phyloP scores from a whole-genome alignment of 352 stramenopile genomes.

The Phytophthora podocarpi region DNA sequence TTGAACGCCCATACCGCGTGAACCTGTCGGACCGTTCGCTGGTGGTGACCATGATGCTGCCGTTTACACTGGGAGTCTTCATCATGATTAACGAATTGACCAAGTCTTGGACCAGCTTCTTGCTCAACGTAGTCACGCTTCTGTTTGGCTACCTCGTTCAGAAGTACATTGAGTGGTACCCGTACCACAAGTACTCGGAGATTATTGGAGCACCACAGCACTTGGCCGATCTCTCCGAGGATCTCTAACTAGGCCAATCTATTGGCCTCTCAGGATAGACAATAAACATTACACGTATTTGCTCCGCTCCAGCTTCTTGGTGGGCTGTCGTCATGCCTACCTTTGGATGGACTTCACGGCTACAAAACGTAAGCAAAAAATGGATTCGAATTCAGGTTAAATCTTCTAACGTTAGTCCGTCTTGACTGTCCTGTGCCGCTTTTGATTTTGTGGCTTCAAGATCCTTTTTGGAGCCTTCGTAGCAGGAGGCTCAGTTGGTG shows the following conservation, averaged over 20 bases:
- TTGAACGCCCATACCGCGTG: slow-evolving; percentile 77
- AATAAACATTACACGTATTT: too few species aligned
- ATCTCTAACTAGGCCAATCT: slow-evolving; percentile 41
- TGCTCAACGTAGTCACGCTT: slow-evolving; percentile 59
- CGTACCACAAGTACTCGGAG: slow-evolving; percentile 67
- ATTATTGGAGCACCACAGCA: slow-evolving; percentile 41
- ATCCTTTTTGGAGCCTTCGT: slow-evolving; percentile 11
- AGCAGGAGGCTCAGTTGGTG: slow-evolving; percentile 4
- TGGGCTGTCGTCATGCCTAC: too few species aligned
- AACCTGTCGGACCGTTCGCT: slow-evolving; percentile 69
- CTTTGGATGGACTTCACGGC: neutral
- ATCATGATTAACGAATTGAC: slow-evolving; percentile 84
- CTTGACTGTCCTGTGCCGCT: neutral
- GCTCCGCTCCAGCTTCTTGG: neutral
- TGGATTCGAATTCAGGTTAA: slow-evolving; percentile 18
- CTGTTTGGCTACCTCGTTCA: slow-evolving; percentile 57
- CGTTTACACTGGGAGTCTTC: slow-evolving; percentile 59
- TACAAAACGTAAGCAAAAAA: slow-evolving; percentile 13
- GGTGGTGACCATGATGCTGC: slow-evolving; percentile 58
- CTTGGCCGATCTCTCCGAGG: slow-evolving; percentile 53
- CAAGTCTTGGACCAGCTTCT: slow-evolving; percentile 75
- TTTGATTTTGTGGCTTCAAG: too few species aligned
- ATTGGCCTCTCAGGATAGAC: too few species aligned
- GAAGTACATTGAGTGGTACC: slow-evolving; percentile 66
- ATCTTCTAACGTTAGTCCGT: too few species aligned